Conservation (phyloP, 495 filamentous ascomycete species). For the Bathelium albidoporum region DNA sequence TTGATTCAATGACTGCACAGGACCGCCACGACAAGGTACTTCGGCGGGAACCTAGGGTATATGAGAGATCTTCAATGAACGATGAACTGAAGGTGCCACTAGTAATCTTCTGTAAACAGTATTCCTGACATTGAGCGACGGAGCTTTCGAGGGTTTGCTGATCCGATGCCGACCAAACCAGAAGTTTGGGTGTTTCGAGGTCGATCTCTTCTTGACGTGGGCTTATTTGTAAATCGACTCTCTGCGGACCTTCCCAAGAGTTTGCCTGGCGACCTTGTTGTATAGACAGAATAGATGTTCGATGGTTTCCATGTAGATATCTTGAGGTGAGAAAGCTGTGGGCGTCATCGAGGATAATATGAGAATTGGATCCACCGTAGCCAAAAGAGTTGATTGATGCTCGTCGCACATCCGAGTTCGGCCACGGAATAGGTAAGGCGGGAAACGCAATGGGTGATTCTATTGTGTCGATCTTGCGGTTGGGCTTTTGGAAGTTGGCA, state of each 20-base stretch:
- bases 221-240: not conserved
- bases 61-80: not conserved
- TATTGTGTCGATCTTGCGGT: constrained; percentile 24
- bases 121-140: not conserved
- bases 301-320: not conserved
- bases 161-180: not conserved
- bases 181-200: not conserved
- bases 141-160: not conserved
- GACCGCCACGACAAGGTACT: not conserved
- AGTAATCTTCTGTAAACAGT: not conserved
- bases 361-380: constrained; percentile 43
- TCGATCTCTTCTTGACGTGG: not conserved
- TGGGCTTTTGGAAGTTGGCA: constrained; percentile 35
- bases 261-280: no score
- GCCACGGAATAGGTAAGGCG: constrained; percentile 13
- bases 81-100: not conserved
- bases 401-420: not conserved
- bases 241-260: no score
- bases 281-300: no score
- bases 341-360: constrained; percentile 32
- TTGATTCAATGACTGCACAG: not conserved
- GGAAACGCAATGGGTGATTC: constrained; percentile 21
- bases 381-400: constrained; percentile 38
- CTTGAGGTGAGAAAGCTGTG: not conserved
- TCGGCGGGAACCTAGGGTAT: not conserved